Percentiles rank a stretch among this genome's conserved stretches.
Evolutionary conservation across 2,329 filamentous ascomycete genomes (phyloP).

Genomic region (Ilyonectria sp.): DNA sequence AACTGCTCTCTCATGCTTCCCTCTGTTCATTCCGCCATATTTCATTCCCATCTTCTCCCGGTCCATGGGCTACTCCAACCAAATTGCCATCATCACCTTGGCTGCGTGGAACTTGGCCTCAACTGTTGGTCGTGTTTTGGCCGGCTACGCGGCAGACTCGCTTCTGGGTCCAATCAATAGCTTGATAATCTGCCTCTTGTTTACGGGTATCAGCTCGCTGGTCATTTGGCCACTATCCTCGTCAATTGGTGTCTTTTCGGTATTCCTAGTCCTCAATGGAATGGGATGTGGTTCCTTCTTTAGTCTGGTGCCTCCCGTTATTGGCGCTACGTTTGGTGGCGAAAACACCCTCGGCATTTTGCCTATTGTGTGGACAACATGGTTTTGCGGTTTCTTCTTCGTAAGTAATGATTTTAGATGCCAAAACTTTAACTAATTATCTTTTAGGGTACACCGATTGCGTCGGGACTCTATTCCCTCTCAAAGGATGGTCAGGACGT

Average conservation of each 20-base stretch:
- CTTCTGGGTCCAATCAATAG: conserved; percentile 49
- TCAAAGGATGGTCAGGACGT: neutral
- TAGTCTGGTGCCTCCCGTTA: conserved; percentile 48
- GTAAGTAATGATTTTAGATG: conserved; percentile 27
- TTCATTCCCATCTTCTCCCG: conserved; percentile 46
- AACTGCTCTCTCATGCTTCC: conserved; percentile 47
- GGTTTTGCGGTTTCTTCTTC: conserved; percentile 51
- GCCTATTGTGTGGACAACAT: conserved; percentile 49
- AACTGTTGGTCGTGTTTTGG: conserved; percentile 43
- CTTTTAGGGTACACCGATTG: conserved; percentile 40
- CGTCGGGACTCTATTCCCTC: conserved; percentile 42
- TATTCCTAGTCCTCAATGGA: conserved; percentile 46
- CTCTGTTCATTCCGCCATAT: conserved; percentile 46
- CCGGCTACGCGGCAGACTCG: conserved; percentile 45
- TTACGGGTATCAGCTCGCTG: conserved; percentile 48
- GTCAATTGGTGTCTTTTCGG: conserved; percentile 42
- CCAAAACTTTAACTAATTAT: neutral
- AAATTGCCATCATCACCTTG: conserved; percentile 42
- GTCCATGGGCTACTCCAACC: conserved; percentile 45
- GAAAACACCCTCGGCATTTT: conserved; percentile 45
- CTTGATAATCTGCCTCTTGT: conserved; percentile 43
- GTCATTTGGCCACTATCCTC: conserved; percentile 48
- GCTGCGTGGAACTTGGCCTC: conserved; percentile 52
- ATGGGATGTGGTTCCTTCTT: conserved; percentile 51
- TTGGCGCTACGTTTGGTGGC: conserved; percentile 45